These are phyloP conservation scores for Acanthamoeba lenticulata DNA, from an alignment of 208 protist species.

Conservation along the genomic window DNA sequence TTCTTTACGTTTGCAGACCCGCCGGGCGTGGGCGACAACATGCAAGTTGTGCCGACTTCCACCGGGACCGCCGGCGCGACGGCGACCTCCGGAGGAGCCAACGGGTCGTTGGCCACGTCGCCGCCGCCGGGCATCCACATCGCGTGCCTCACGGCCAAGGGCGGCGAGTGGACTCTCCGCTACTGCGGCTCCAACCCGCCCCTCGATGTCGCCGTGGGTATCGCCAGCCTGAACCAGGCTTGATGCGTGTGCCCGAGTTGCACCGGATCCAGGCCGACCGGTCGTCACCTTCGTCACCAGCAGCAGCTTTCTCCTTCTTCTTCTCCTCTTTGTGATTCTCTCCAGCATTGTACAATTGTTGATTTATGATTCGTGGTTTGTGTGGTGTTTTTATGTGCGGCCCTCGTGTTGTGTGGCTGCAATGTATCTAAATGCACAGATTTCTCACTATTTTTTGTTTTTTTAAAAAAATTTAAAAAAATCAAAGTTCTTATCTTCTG, in stretches of 20 bases:
- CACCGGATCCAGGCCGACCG: too few species aligned
- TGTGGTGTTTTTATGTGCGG: not conserved
- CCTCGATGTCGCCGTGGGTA: not conserved
- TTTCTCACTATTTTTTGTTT: too few species aligned
- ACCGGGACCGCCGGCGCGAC: too few species aligned
- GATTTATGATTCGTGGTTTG: not conserved
- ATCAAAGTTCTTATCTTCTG: too few species aligned
- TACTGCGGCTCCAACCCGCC: slow-evolving; percentile 12
- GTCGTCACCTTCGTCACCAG: too few species aligned
- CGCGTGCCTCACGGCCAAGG: slow-evolving; percentile 11
- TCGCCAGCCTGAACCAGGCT: not conserved
- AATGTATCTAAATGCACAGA: too few species aligned
- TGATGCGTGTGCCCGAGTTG: not conserved
- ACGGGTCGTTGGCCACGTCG: not conserved
- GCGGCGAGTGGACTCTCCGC: not conserved
- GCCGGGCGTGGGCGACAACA: too few species aligned
- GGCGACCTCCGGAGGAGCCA: not conserved
- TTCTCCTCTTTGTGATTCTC: not conserved
- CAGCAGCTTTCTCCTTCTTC: not conserved
- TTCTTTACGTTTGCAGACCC: too few species aligned
- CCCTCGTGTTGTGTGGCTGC: too few species aligned
- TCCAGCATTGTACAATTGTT: not conserved
- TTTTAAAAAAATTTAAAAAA: too few species aligned
- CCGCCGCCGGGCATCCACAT: not conserved
- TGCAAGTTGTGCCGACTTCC: not conserved